Evolutionary conservation across 2,329 filamentous ascomycete genomes (phyloP).

Genomic region (Sphaerulina musiva): DNA sequence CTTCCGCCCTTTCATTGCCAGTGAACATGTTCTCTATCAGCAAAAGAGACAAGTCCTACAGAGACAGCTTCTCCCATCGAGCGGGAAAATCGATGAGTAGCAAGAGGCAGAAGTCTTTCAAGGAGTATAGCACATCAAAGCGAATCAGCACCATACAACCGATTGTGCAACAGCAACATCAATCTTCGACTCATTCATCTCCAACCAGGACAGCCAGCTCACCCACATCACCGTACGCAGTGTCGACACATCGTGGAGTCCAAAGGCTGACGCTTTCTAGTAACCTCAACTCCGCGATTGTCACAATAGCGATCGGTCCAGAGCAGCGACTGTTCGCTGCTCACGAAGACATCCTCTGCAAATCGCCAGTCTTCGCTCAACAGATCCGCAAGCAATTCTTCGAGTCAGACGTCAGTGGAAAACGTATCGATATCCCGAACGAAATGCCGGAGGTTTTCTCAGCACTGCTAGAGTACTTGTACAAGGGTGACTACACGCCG

Average conservation of each 20-base stretch:
- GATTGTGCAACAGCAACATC: slow-evolving; percentile 8
- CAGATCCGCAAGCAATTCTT: slow-evolving; percentile 59
- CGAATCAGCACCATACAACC: slow-evolving; percentile 25
- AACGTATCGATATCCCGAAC: slow-evolving; percentile 71
- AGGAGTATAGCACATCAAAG: slow-evolving; percentile 27
- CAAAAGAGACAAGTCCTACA: slow-evolving; percentile 28
- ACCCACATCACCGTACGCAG: slow-evolving; percentile 31
- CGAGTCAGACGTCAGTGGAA: slow-evolving; percentile 46
- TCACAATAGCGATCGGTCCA: slow-evolving; percentile 73
- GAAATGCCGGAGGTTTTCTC: slow-evolving; percentile 90
- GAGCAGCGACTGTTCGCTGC: slow-evolving; percentile 75
- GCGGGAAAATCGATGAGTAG: slow-evolving; percentile 30
- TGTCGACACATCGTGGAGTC: background rate
- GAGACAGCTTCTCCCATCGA: slow-evolving; percentile 32
- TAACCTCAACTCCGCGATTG: slow-evolving; percentile 56
- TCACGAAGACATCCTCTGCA: slow-evolving; percentile 75
- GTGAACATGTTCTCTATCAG: slow-evolving; percentile 28
- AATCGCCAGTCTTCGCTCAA: slow-evolving; percentile 71
- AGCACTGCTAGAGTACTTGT: slow-evolving; percentile 81
- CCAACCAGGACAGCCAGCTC: slow-evolving; percentile 25
- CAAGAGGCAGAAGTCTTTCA: slow-evolving; percentile 34
- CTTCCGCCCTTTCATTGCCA: background rate
- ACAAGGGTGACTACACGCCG: slow-evolving; percentile 90
- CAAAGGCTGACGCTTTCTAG: slow-evolving; percentile 10
- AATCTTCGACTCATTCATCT: slow-evolving; percentile 25